Evolutionary conservation across 2,329 filamentous ascomycete genomes (phyloP).

Genomic region (Allantophomopsis lycopodina): DNA sequence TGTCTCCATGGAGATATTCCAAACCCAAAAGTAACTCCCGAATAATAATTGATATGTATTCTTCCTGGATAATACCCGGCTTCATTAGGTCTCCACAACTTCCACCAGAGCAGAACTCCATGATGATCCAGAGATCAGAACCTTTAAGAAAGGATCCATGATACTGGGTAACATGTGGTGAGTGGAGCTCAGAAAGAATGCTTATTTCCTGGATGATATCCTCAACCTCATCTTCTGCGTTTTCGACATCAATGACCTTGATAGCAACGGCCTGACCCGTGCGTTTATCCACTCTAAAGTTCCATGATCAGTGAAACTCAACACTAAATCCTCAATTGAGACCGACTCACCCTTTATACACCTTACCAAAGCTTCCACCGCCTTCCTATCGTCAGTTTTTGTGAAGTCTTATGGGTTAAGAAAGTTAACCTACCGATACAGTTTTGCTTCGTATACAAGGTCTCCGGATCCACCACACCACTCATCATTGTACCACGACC

Average conservation of each 20-base stretch:
- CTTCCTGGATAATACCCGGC: conserved; percentile 78
- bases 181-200: conserved; percentile 90
- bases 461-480: conserved; percentile 65
- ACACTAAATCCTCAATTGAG: conserved; percentile 1
- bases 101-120: conserved; percentile 96
- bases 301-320: conserved; percentile 1
- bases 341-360: conserved; percentile 76
- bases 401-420: conserved; percentile 3
- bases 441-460: conserved; percentile 84
- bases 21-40: conserved; percentile 79
- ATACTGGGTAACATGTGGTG: conserved; percentile 94
- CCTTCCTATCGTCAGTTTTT: conserved; percentile 35
- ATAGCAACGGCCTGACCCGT: conserved; percentile 92
- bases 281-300: conserved; percentile 69
- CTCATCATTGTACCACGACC: conserved; percentile 20
- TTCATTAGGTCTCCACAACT: conserved; percentile 96
- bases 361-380: conserved; percentile 94
- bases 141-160: conserved; percentile 94
- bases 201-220: conserved; percentile 99
- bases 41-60: conserved; percentile 94
- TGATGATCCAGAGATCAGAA: conserved; percentile 96
- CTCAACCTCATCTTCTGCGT: conserved; percentile 97
- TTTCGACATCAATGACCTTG: conserved; percentile 97
- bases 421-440: conserved; percentile 53
- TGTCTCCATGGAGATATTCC: conserved; percentile 87